Base-by-base conservation (phyloP, 1,139 yeast species). In the Pichia sorboxylosa region DNA sequence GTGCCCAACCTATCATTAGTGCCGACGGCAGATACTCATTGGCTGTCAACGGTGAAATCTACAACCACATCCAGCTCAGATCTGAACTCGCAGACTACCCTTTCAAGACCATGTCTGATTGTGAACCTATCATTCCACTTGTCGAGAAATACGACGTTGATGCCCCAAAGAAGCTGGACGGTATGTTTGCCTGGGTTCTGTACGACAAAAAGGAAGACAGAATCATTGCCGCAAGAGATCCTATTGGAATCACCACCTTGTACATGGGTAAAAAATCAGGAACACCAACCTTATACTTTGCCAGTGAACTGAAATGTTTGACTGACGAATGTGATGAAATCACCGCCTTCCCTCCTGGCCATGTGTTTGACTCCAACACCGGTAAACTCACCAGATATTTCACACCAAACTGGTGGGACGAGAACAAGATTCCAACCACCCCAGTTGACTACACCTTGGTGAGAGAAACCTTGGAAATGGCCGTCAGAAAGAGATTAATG, bases 401-500 rank as follows among this genome's bases (percentile, higher is more conserved):
- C 71, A 66, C 69, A 45, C 99, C 99, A 47, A 58, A 76, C 36
- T 90, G 99, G 99, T 80, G 94, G 83, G 93, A 85, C 51, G 90
- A 68, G 45, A 45, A 63, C 34, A 68, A 67, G 55, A 66, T 81
- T 42, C 95, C 98, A 44, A 57, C 78, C 29, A 68, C 69, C 39
- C 81, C 75, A 33, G 83, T 79, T 30, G 94, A 87, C 57, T 73
- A 65, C 55, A 72, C 59, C 49, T 51, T 63, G 39, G 71, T 90
- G 42, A 79, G 96, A 59, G 81, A 77, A 51, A 58, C 82, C 31
- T 71, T 90, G 54, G 98, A 90, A 61, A 66, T 80, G 64, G 90
- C 98, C 32, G 98, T 90, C 36, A 81, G 97, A 69, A 92, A 90
- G 80, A 79, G 98, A 69, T 73, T 90, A 54, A 90, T 90, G 98